phyloP scores from a whole-genome alignment of 192 early-diverging fungal species.

The Rhizophagus sp. region DNA sequence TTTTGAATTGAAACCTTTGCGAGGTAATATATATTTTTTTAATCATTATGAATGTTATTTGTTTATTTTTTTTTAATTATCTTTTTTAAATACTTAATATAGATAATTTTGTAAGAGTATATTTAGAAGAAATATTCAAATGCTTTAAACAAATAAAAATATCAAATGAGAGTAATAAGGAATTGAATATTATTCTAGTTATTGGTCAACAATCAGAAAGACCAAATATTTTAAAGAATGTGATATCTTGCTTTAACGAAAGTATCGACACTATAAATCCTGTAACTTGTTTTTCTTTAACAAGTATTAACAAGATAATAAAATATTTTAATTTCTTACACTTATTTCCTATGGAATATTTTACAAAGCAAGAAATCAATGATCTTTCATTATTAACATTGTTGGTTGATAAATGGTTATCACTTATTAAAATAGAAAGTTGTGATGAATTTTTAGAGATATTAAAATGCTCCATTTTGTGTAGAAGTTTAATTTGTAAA shows the following conservation, averaged over 20 bases:
- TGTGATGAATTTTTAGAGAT: too few relatives aligned
- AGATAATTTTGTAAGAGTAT: constrained; percentile 6
- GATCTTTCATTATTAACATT: not conserved
- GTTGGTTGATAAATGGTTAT: constrained; percentile 10
- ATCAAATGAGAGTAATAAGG: not conserved
- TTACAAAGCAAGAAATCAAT: constrained; percentile 5
- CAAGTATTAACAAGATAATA: not conserved
- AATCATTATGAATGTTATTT: not conserved
- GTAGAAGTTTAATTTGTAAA: constrained; percentile 8
- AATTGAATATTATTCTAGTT: not conserved
- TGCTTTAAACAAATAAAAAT: not conserved
- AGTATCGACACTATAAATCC: too few relatives aligned
- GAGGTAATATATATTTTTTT: not conserved
- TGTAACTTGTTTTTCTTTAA: not conserved
- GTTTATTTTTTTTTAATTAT: not conserved
- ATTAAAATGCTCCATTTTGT: not conserved
- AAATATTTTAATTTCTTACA: not conserved
- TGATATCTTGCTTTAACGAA: not conserved
- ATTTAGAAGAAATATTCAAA: constrained; percentile 7
- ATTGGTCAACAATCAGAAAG: not conserved
- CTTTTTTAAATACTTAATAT: not conserved
- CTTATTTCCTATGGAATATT: constrained; percentile 23
- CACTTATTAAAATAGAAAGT: not conserved
- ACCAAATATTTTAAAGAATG: not conserved
- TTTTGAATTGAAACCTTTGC: constrained; percentile 1